A percentile compares a stretch with the other conserved stretches of the same genome.
phyloP scores from a whole-genome alignment of 192 early-diverging fungal genomes.

The Coemansia sp. region DNA sequence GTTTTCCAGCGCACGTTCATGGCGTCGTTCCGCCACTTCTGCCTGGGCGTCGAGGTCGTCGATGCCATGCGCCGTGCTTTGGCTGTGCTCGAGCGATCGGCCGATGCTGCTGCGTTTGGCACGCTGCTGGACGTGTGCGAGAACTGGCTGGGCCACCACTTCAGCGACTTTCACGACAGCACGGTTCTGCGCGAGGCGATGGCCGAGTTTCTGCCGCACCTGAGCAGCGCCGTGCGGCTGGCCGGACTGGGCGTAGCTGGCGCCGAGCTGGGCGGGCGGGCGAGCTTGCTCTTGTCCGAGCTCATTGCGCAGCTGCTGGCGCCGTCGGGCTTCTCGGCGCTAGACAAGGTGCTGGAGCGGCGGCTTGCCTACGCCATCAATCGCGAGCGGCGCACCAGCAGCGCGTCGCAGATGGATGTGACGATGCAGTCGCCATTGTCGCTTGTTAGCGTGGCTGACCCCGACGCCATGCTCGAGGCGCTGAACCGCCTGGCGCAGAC shows the following conservation, averaged over 20 bases:
- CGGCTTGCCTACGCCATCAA: constrained; percentile 28
- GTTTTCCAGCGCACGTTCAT: constrained; percentile 62
- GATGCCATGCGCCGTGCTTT: constrained; percentile 35
- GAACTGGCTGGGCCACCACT: constrained; percentile 65
- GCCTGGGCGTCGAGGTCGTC: constrained; percentile 53
- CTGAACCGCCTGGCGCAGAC: constrained; percentile 54
- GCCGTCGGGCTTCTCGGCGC: constrained; percentile 30
- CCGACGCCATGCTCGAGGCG: constrained; percentile 31
- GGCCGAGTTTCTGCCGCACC: constrained; percentile 42
- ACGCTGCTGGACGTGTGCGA: constrained; percentile 62
- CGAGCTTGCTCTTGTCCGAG: constrained; percentile 22
- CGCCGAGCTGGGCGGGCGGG: constrained; percentile 15
- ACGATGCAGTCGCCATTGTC: constrained; percentile 28
- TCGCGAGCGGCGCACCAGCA: constrained; percentile 39
- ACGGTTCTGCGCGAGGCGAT: constrained; percentile 55
- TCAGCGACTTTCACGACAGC: constrained; percentile 69
- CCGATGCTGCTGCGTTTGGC: constrained; percentile 4
- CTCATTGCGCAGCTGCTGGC: constrained; percentile 37
- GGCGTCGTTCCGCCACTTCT: constrained; percentile 69
- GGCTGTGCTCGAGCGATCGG: neutral
- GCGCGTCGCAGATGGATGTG: constrained; percentile 17
- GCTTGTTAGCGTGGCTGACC: constrained; percentile 34
- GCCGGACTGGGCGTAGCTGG: constrained; percentile 1
- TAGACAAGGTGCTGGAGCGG: constrained; percentile 39
- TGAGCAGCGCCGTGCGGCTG: constrained; percentile 7